Conservation (phyloP, 139 green algal genomes). For the Chlamydomonas eustigma region DNA sequence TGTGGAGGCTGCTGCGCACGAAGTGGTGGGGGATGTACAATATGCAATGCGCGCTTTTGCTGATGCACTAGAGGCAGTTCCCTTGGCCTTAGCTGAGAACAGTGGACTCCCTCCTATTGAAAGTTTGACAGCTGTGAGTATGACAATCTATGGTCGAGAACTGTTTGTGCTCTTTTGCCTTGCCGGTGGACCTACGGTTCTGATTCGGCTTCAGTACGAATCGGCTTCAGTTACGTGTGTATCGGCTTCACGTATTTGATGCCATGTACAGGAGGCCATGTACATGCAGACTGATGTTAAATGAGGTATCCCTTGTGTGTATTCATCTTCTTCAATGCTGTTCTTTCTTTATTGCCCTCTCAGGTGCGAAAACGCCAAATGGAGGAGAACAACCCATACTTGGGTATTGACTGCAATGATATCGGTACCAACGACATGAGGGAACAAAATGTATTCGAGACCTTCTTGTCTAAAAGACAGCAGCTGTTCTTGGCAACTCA, state of each 20-base stretch:
- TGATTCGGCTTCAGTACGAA: too few relatives aligned
- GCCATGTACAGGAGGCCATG: too few relatives aligned
- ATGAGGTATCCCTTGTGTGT: background rate
- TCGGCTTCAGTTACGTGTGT: too few relatives aligned
- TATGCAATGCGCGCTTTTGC: slow-evolving; percentile 97
- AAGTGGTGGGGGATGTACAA: slow-evolving; percentile 81
- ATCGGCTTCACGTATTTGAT: too few relatives aligned
- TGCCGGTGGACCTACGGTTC: too few relatives aligned
- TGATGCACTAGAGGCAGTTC: slow-evolving; percentile 68
- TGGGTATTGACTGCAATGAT: slow-evolving; percentile 98
- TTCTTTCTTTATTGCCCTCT: background rate
- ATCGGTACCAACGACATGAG: slow-evolving; percentile 96
- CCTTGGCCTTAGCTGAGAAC: slow-evolving; percentile 95
- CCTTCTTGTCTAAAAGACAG: slow-evolving; percentile 95
- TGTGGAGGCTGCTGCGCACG: slow-evolving; percentile 84
- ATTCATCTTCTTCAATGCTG: background rate
- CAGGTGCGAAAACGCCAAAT: slow-evolving; percentile 55
- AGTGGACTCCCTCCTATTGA: slow-evolving; percentile 89
- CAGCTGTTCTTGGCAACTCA: slow-evolving; percentile 90
- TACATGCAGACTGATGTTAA: too few relatives aligned
- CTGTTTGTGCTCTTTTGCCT: too few relatives aligned
- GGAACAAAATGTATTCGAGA: slow-evolving; percentile 98
- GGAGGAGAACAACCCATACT: slow-evolving; percentile 80
- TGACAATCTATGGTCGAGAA: too few relatives aligned
- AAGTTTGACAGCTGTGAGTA: slow-evolving; percentile 69